Evolutionary conservation across 1,284 basidiomycete genomes (phyloP).

Genomic region (Naganishia sp.): DNA sequence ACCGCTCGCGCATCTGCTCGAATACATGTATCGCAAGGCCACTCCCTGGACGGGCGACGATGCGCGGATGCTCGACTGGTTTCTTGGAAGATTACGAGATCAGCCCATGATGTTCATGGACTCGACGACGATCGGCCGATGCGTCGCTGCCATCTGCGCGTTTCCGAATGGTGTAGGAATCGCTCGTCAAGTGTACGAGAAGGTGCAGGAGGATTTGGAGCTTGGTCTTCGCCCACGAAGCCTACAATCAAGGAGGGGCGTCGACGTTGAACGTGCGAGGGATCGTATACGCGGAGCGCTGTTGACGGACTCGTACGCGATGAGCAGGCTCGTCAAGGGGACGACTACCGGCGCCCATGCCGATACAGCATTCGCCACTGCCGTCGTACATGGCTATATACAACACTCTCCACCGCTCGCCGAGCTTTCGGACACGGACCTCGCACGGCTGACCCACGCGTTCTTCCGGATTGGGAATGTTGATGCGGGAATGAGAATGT

Average conservation of each 20-base stretch:
- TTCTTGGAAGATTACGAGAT: not conserved
- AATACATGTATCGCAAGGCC: conserved; percentile 7
- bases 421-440: conserved; percentile 6
- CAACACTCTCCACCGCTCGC: conserved; percentile 19
- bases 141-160: conserved; percentile 1
- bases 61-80: conserved; percentile 13
- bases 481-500: conserved; percentile 16
- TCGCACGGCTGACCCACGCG: conserved; percentile 16
- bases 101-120: conserved; percentile 3
- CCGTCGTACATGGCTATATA: conserved; percentile 14
- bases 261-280: not conserved
- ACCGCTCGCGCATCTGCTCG: conserved; percentile 16
- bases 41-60: conserved; percentile 15
- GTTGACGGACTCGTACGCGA: conserved; percentile 4
- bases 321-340: conserved; percentile 15
- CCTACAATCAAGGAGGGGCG: not conserved
- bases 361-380: not conserved
- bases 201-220: conserved; percentile 1
- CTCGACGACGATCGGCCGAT: not conserved
- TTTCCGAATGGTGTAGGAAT: not conserved
- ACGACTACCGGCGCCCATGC: not conserved
- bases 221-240: not conserved
- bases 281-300: conserved; percentile 4
- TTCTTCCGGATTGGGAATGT: conserved; percentile 6
- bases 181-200: conserved; percentile 6